Percentiles rank a stretch among this genome's conserved stretches.
These are phyloP conservation scores for Spinellus fusiger DNA, from an alignment of 192 early-diverging fungal species.

Conservation along the genomic window DNA sequence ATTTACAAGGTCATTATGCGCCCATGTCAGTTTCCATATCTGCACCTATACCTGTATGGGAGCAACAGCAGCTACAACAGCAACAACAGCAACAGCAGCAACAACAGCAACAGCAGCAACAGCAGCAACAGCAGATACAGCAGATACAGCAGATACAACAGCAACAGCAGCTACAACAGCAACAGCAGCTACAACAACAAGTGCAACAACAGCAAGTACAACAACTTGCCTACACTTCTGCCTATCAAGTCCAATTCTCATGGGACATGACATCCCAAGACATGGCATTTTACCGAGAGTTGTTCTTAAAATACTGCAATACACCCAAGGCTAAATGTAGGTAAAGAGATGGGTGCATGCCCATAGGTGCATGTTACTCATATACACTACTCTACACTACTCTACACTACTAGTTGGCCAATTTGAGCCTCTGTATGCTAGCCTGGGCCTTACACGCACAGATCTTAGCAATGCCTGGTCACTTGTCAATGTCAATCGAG, in stretches of 20 bases:
- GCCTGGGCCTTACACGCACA: constrained; percentile 43
- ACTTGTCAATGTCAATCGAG: constrained; percentile 49
- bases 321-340: constrained; percentile 52
- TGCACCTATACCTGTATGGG: too few relatives aligned
- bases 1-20: constrained; percentile 30
- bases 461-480: constrained; percentile 52
- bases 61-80: too few relatives aligned
- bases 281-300: constrained; percentile 48
- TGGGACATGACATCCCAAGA: constrained; percentile 61
- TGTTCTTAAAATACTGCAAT: constrained; percentile 45
- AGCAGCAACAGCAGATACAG: not conserved
- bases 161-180: too few relatives aligned
- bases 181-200: constrained; percentile 3
- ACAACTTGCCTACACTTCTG: constrained; percentile 35
- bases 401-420: constrained; percentile 37
- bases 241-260: constrained; percentile 57
- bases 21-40: constrained; percentile 8
- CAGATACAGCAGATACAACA: too few relatives aligned
- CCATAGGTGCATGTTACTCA: not conserved
- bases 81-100: constrained; percentile 7
- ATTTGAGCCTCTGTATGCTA: constrained; percentile 51
- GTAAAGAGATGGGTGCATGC: not conserved
- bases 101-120: constrained; percentile 8
- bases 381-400: not conserved
- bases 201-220: constrained; percentile 32